These are phyloP conservation scores for Neopestalotiopsis clavispora DNA, from an alignment of 2,329 filamentous ascomycete genomes.

Conservation along the genomic window DNA sequence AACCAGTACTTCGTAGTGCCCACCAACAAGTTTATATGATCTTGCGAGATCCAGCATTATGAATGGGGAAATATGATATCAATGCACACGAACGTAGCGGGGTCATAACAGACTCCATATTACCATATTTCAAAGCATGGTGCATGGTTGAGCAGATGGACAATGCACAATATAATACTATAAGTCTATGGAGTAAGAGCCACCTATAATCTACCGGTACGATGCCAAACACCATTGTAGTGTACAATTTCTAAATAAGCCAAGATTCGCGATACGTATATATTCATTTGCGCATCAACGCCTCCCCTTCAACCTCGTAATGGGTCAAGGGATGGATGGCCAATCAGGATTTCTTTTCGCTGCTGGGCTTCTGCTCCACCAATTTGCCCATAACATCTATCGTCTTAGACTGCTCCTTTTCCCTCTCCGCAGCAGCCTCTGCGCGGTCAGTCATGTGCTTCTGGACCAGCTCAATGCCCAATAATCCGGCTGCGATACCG, in stretches of 20 bases:
- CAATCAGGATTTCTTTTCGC: not conserved
- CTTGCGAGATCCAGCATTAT: too few species aligned
- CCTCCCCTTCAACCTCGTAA: not conserved
- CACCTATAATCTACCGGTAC: slow-evolving; percentile 1
- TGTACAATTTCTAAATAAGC: slow-evolving; percentile 1
- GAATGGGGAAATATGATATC: not conserved
- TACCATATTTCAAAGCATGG: not conserved
- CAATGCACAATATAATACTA: not conserved
- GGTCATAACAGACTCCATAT: not conserved
- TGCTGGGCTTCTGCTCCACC: slow-evolving; percentile 10
- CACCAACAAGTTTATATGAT: too few species aligned
- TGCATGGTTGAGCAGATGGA: not conserved
- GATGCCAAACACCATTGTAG: not conserved
- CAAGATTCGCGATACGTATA: not conserved
- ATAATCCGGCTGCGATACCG: slow-evolving; percentile 53
- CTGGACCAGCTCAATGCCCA: slow-evolving; percentile 43
- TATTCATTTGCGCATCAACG: not conserved
- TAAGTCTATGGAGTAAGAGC: not conserved
- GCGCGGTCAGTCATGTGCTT: slow-evolving; percentile 33
- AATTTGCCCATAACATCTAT: slow-evolving; percentile 27
- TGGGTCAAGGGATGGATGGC: not conserved
- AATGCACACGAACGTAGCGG: not conserved
- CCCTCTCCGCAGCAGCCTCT: slow-evolving; percentile 28
- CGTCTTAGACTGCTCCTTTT: slow-evolving; percentile 26
- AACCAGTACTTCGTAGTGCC: too few species aligned